These are phyloP conservation scores for Auxenochlorella protothecoides DNA, from an alignment of 139 green algal genomes.

Conservation along the genomic window DNA sequence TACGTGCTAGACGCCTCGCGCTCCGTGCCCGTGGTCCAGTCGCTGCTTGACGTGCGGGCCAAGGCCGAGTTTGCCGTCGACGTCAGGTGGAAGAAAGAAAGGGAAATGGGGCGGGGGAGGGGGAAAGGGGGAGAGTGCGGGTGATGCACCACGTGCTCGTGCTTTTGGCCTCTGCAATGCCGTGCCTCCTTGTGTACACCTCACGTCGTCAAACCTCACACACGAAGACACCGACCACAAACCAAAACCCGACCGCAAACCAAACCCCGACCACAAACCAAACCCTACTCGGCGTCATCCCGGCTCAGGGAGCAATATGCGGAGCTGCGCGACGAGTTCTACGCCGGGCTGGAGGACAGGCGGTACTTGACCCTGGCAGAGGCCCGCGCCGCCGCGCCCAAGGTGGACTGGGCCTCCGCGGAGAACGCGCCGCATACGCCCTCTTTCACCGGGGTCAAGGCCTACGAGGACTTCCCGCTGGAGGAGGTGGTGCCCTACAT, in stretches of 20 bases:
- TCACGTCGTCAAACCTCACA: too few relatives aligned
- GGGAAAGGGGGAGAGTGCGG: too few relatives aligned
- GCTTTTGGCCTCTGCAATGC: too few relatives aligned
- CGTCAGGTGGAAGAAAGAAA: constrained; percentile 6
- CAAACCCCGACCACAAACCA: too few relatives aligned
- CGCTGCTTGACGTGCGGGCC: constrained; percentile 64
- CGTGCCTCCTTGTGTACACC: not conserved
- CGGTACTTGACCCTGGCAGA: constrained; percentile 66
- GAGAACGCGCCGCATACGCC: constrained; percentile 70
- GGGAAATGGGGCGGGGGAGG: too few relatives aligned
- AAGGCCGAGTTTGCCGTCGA: constrained; percentile 50
- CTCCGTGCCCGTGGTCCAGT: constrained; percentile 81
- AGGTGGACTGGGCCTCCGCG: constrained; percentile 74
- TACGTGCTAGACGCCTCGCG: constrained; percentile 93
- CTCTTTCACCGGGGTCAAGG: constrained; percentile 61
- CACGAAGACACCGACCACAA: too few relatives aligned
- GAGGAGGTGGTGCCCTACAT: constrained; percentile 91
- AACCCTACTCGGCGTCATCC: too few relatives aligned
- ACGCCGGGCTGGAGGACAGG: constrained; percentile 87
- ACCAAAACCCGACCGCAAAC: too few relatives aligned
- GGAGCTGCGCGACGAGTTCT: constrained; percentile 93
- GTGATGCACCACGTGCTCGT: too few relatives aligned
- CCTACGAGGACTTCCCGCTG: constrained; percentile 68
- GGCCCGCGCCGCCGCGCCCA: constrained; percentile 20
- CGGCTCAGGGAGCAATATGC: constrained; percentile 75